Evolutionary conservation across 2,329 filamentous ascomycete species (phyloP), one percentile per base, ranked within the genome.

Genomic region (Domatiomyces catenatus): DNA sequence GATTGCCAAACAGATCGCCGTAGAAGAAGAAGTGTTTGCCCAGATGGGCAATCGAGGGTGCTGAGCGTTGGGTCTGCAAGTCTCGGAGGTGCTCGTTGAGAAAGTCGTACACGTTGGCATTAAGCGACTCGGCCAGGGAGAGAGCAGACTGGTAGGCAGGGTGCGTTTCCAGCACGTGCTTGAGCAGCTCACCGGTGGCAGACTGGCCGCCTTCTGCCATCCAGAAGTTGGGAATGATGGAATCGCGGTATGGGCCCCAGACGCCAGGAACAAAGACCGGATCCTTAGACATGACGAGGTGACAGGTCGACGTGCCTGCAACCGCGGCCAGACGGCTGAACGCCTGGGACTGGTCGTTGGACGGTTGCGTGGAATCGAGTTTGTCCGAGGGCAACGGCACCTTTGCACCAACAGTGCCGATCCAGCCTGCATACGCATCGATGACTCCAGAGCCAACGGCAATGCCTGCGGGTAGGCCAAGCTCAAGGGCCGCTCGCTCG

Each of bases 1-100:
- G 83, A 71, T 98, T 98, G 54, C 92, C 92, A 76, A 93, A 96
- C 3, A 96, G 75, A 64, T 98, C 92, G 56, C 92, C 92, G 66
- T 98, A 98, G 73, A 98, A 93, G 79, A 98, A 98, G 71, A 94
- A 84, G 68, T 98, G 90, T 7, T 90, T 85, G 10, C 81, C 88
- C 1, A 98, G 75, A 67, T 89, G 93, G 17, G 86, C 83, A 55
- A 96, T 77, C 48, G 79, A 80, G 0, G 89, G 89, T 2, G 86
- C 86, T 1, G 75, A 71, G 20, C 71, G 68, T 61, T 81, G 81
- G 60, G 82, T 76, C 20, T 77, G 77, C 73, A 96, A 76, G 59
- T 86, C 80, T 54, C 80, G 77, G 8, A 98, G 79, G 62, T 93
- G 88, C 55, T 81, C 76, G 67, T 98, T 96, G 51, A 98, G 77